A percentile compares a stretch with the other conserved stretches of the same genome.
phyloP scores from a whole-genome alignment of 495 filamentous ascomycete genomes.

The Pseudevernia furfuracea region DNA sequence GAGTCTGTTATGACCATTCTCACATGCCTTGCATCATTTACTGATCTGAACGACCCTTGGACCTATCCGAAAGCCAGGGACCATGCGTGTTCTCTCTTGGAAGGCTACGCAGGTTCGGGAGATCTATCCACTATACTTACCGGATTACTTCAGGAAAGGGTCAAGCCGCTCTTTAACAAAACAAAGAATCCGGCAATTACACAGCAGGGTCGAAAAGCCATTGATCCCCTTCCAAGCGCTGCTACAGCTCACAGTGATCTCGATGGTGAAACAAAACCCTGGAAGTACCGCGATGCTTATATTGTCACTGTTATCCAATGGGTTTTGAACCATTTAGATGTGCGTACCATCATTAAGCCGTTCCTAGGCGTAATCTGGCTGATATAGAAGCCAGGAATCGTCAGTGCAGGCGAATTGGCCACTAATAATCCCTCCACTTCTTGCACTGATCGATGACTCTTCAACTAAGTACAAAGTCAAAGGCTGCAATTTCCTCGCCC shows the following conservation, averaged over 20 bases:
- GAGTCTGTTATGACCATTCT: constrained; percentile 34
- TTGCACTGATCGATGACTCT: constrained; percentile 70
- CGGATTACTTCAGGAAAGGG: constrained; percentile 34
- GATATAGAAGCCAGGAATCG: constrained; percentile 3
- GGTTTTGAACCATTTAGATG: constrained; percentile 44
- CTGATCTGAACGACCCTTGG: constrained; percentile 48
- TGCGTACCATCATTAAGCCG: background rate
- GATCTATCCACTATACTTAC: constrained; percentile 35
- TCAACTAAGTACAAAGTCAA: constrained; percentile 46
- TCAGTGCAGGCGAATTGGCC: constrained; percentile 54
- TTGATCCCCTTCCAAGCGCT: constrained; percentile 39
- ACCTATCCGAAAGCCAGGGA: constrained; percentile 32
- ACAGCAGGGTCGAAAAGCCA: constrained; percentile 51
- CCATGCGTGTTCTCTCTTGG: constrained; percentile 37
- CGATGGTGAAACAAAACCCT: constrained; percentile 54
- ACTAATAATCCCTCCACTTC: constrained; percentile 73
- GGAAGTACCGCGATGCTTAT: constrained; percentile 60
- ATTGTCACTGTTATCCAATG: constrained; percentile 59
- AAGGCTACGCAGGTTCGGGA: constrained; percentile 24
- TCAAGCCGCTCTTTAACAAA: constrained; percentile 66
- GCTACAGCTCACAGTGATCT: constrained; percentile 40
- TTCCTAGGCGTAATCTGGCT: background rate
- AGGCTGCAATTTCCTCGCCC: constrained; percentile 53
- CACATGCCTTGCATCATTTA: constrained; percentile 38
- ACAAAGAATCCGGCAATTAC: constrained; percentile 58